Base-by-base conservation (phyloP, 1,284 basidiomycete genomes). In the Peniophora sp. region DNA sequence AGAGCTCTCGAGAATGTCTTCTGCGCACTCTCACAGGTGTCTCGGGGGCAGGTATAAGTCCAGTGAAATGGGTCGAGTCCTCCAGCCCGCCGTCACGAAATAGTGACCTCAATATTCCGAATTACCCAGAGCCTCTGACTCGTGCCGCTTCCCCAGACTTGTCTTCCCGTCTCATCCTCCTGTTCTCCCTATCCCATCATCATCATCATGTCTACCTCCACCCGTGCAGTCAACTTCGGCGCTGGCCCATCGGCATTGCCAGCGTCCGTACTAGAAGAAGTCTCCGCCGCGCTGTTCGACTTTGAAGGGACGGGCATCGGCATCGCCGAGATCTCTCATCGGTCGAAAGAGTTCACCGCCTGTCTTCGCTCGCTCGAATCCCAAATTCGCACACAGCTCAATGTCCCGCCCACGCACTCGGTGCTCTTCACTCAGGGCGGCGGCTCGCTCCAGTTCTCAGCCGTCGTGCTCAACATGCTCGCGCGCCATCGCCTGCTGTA, bases 371-470 rank as follows among this genome's bases (percentile, higher is more conserved):
- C 78, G 43, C 77, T 91, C 58, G 87, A 91, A 64, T 65, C 71
- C 46, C 78, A 81, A 64, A 80, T 90, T 55, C 82, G 91, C 55
- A 73, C 69, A 10, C 83, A 93, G 59, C 83, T 97, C 53, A 69
- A 77, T 16, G 83, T 97, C 20, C 94, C 94, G 8, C 67, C 79
- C 48, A 86, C 85, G n/a, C 93, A 97, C 69, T 74, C 79, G 45
- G 79, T 97, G 61, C 77, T 97, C 48, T 95, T 97, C 73, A 81
- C 89, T 45, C 94, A 97, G 71, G 95, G 94, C 46, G 94, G 94
- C 41, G 94, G 92, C 14, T 85, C 89, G 1, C 80, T 75, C 36
- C 92, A 97, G 68, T 97, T 97, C 72, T 89, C 92, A 27, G 85
- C 89, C 34, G 82, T 91, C 57, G 85, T 95, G 3, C 73, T 94